These are phyloP conservation scores for Trichoderma sp. DNA, from an alignment of 2,329 filamentous ascomycete species.

Conservation along the genomic window DNA sequence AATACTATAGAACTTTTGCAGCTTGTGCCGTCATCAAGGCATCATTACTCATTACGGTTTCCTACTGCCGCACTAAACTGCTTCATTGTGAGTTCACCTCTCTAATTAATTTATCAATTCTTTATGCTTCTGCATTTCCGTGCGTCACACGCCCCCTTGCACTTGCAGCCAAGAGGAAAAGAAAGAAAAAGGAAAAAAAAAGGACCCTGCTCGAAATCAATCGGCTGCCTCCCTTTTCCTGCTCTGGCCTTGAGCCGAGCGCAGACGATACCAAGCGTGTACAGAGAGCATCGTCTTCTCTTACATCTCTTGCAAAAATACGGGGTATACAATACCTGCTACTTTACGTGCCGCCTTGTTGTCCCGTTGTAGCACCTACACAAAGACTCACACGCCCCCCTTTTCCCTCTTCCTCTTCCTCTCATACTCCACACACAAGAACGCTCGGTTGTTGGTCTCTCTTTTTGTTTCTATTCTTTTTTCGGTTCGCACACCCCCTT, in stretches of 20 bases:
- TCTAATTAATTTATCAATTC: background rate
- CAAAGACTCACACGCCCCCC: constrained; percentile 15
- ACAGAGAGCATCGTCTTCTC: background rate
- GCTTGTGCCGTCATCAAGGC: constrained; percentile 24
- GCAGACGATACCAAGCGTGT: constrained; percentile 19
- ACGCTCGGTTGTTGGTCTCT: background rate
- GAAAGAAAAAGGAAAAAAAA: constrained; percentile 4
- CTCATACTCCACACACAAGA: constrained; percentile 20
- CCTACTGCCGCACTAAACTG: constrained; percentile 1
- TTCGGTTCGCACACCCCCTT: background rate
- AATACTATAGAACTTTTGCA: background rate
- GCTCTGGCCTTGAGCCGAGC: constrained; percentile 14
- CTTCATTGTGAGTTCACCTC: constrained; percentile 13
- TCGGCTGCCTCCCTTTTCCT: background rate
- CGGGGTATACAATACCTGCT: background rate
- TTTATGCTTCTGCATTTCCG: background rate
- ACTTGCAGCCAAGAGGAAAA: background rate
- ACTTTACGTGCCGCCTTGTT: background rate
- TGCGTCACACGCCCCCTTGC: background rate
- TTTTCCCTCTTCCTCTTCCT: background rate
- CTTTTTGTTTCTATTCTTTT: background rate
- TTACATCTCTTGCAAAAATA: background rate
- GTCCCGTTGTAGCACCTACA: background rate
- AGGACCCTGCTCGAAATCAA: constrained; percentile 16
- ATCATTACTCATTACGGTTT: constrained; percentile 22